Percentiles rank a stretch among this genome's conserved stretches.
phyloP scores from a whole-genome alignment of 345 rosid species.

The Reutealis trisperma region DNA sequence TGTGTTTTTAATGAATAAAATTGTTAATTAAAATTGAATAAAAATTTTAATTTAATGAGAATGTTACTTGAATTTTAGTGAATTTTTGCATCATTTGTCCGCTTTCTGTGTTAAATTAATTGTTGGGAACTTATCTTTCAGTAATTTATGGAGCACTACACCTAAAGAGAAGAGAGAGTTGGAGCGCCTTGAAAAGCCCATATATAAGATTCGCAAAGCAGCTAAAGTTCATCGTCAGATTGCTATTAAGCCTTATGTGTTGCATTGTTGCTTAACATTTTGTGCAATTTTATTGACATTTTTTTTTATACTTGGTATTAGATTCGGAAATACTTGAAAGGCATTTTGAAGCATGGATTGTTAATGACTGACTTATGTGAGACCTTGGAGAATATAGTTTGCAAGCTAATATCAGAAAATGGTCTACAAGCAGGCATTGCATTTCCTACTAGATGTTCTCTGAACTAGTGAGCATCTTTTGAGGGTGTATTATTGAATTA shows the following conservation, averaged over 20 bases:
- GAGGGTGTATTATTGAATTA: not conserved
- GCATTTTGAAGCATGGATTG: conserved; percentile 89
- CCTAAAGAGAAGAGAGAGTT: conserved; percentile 96
- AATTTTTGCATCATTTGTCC: not conserved
- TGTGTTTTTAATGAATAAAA: no score
- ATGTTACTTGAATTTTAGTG: not conserved
- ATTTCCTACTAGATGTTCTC: conserved; percentile 97
- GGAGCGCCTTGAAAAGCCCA: conserved; percentile 82
- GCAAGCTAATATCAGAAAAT: conserved; percentile 84
- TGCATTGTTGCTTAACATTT: not conserved
- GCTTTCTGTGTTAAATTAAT: not conserved
- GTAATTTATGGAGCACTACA: conserved; percentile 92
- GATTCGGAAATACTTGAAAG: conserved; percentile 81
- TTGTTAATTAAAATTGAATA: no score
- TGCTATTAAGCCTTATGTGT: conserved; percentile 1
- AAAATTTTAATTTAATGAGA: no score
- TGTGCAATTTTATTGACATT: conserved; percentile 11
- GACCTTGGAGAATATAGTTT: conserved; percentile 84
- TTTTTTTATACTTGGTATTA: conserved; percentile 20
- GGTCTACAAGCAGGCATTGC: conserved; percentile 98
- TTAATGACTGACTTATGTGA: conserved; percentile 92
- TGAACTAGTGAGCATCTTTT: conserved; percentile 59
- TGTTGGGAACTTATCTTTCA: conserved; percentile 20
- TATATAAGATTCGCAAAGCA: conserved; percentile 89
- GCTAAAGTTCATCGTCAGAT: conserved; percentile 99